These are phyloP conservation scores for Mrakia gelida DNA, from an alignment of 768 basidiomycete species.

Conservation along the genomic window DNA sequence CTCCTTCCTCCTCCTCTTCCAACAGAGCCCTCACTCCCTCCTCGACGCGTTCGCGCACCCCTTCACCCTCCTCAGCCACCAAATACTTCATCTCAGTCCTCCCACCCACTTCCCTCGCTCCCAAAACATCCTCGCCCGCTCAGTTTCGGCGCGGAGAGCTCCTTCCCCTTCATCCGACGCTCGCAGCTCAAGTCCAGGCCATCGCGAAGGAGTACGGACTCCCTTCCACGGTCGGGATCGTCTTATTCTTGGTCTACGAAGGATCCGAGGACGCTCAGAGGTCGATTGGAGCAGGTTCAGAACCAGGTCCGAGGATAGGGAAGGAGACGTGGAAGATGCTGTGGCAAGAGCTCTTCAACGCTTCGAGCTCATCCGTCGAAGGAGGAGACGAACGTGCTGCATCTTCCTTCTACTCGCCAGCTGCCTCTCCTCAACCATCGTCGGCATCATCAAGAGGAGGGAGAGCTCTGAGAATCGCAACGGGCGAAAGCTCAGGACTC, in stretches of 20 bases:
- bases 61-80: neutral
- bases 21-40: neutral
- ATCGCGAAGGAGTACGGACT: slow-evolving; percentile 92
- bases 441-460: neutral
- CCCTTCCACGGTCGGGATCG: slow-evolving; percentile 75
- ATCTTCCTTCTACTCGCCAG: neutral
- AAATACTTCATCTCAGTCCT: slow-evolving; percentile 17
- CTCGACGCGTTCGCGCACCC: neutral
- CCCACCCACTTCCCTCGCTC: neutral
- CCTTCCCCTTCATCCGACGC: slow-evolving; percentile 74
- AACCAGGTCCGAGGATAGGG: slow-evolving; percentile 67
- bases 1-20: neutral
- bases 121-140: neutral
- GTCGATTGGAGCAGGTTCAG: neutral
- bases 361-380: neutral
- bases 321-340: slow-evolving; percentile 83
- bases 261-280: neutral
- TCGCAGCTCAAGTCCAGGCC: slow-evolving; percentile 74
- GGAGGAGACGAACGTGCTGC: neutral
- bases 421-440: neutral
- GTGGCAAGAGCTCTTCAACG: slow-evolving; percentile 52
- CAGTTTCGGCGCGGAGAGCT: slow-evolving; percentile 41
- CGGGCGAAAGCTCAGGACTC: neutral
- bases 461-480: neutral
- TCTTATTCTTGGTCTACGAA: slow-evolving; percentile 65